Evolutionary conservation across 805 yeast genomes (phyloP).

Genomic region (Metschnikowia corniflorae): DNA sequence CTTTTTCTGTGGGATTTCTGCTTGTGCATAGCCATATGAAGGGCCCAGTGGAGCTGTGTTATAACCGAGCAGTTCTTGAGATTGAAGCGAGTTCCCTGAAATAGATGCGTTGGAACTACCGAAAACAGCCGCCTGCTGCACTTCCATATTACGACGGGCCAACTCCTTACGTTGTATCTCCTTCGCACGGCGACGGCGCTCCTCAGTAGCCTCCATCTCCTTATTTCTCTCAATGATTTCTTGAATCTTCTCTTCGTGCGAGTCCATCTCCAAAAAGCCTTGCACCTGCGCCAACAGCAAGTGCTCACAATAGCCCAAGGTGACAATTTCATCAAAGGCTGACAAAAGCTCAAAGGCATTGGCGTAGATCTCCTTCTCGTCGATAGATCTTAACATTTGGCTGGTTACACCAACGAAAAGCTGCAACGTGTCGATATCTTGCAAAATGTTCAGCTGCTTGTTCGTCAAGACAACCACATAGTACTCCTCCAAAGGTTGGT

Average conservation of each 20-base stretch:
- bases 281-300: conserved; percentile 75
- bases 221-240: conserved; percentile 96
- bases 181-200: conserved; percentile 91
- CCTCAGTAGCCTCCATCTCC: conserved; percentile 95
- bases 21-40: conserved; percentile 8
- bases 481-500: conserved; percentile 92
- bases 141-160: conserved; percentile 59
- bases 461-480: conserved; percentile 90
- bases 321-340: conserved; percentile 92
- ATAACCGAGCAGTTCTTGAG: conserved; percentile 13
- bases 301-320: conserved; percentile 87
- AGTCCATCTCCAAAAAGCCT: conserved; percentile 93
- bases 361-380: conserved; percentile 77
- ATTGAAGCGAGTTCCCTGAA: too few species aligned
- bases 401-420: conserved; percentile 80
- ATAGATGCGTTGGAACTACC: conserved; percentile 4
- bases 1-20: conserved; percentile 30
- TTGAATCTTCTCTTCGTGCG: conserved; percentile 97
- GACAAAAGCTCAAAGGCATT: conserved; percentile 84
- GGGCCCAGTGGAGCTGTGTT: conserved; percentile 17
- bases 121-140: conserved; percentile 20
- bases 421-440: conserved; percentile 90
- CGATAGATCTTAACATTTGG: conserved; percentile 64
- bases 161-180: conserved; percentile 79
- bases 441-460: conserved; percentile 84